Evolutionary conservation across 2,329 filamentous ascomycete species (phyloP).

Genomic region (Lanzia echinophila): DNA sequence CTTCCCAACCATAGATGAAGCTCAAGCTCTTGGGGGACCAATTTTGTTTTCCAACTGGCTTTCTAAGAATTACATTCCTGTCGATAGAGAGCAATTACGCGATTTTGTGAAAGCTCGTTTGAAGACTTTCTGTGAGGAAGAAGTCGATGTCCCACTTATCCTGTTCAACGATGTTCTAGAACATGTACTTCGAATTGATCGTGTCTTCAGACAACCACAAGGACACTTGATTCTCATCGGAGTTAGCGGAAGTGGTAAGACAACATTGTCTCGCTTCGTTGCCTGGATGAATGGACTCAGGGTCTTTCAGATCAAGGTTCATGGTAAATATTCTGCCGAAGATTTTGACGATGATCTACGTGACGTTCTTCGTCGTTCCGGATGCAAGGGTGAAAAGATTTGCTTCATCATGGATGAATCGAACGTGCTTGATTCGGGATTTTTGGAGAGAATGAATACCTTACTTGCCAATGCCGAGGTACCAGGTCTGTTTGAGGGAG

Average conservation of each 20-base stretch:
- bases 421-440: slow-evolving; percentile 96
- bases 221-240: slow-evolving; percentile 97
- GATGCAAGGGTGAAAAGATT: slow-evolving; percentile 98
- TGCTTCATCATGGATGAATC: slow-evolving; percentile 99
- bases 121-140: slow-evolving; percentile 98
- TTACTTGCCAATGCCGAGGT: slow-evolving; percentile 98
- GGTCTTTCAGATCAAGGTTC: slow-evolving; percentile 99
- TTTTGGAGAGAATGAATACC: slow-evolving; percentile 99
- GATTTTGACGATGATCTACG: slow-evolving; percentile 98
- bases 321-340: slow-evolving; percentile 95
- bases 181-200: slow-evolving; percentile 95
- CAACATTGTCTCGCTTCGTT: slow-evolving; percentile 93
- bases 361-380: slow-evolving; percentile 85
- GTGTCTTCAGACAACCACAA: slow-evolving; percentile 96
- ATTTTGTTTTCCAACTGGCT: slow-evolving; percentile 99
- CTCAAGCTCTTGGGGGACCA: slow-evolving; percentile 80
- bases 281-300: slow-evolving; percentile 99
- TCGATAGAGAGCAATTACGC: slow-evolving; percentile 88
- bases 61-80: slow-evolving; percentile 95
- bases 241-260: slow-evolving; percentile 98
- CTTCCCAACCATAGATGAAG: slow-evolving; percentile 93
- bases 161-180: slow-evolving; percentile 99
- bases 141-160: slow-evolving; percentile 95
- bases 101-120: slow-evolving; percentile 97
- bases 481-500: slow-evolving; percentile 96